These are phyloP conservation scores for Ascoidea asiatica DNA, from an alignment of 805 yeast genomes.

Conservation along the genomic window DNA sequence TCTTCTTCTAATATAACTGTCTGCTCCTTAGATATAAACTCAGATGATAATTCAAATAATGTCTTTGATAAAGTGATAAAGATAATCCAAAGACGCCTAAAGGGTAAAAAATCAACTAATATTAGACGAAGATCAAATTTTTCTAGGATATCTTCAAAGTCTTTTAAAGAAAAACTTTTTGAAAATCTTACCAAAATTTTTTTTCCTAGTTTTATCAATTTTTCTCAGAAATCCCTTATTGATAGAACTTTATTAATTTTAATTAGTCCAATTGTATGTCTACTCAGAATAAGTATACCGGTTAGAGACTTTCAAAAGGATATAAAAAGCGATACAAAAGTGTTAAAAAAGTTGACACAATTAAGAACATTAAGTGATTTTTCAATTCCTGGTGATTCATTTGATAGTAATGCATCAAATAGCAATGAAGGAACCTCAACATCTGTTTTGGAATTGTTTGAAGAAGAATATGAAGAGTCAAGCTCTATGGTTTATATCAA, in stretches of 20 bases:
- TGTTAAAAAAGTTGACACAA: constrained; percentile 1
- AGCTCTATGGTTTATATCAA: neutral
- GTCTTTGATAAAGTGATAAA: too few relatives aligned
- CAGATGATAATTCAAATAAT: neutral
- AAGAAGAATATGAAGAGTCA: neutral
- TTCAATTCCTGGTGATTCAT: neutral
- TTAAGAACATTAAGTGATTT: constrained; percentile 1
- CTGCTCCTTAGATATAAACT: neutral
- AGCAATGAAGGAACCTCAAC: neutral
- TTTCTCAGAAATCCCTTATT: constrained; percentile 8
- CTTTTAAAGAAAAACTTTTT: neutral
- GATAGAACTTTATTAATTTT: constrained; percentile 10
- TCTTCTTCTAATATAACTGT: neutral
- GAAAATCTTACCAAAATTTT: constrained; percentile 1
- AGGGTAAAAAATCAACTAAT: neutral
- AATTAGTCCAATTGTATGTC: constrained; percentile 15
- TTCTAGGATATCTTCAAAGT: neutral
- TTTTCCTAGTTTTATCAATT: constrained; percentile 12
- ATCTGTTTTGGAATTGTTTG: too few relatives aligned
- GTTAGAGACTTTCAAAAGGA: constrained; percentile 17
- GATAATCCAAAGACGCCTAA: too few relatives aligned
- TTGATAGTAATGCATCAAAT: constrained; percentile 1
- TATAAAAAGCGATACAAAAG: constrained; percentile 2
- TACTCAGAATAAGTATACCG: constrained; percentile 21
- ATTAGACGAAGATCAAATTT: neutral